These are phyloP conservation scores for Acanthamoeba lenticulata DNA, from an alignment of 208 protist genomes.

Conservation along the genomic window DNA sequence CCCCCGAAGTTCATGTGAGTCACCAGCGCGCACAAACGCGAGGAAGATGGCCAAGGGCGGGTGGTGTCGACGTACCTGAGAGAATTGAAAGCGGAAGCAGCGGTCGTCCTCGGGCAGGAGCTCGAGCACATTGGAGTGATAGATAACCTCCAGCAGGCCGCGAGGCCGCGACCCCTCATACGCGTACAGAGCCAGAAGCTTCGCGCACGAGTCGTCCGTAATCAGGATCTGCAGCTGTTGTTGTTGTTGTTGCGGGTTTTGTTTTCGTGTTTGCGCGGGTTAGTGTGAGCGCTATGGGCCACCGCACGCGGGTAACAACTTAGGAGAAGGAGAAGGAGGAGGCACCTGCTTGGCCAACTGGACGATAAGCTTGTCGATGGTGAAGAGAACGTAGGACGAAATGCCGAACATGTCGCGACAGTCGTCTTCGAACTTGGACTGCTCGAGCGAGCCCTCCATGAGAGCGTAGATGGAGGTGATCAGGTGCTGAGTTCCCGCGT, in stretches of 20 bases:
- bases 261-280: constrained; percentile 1
- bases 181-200: constrained; percentile 70
- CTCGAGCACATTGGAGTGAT: constrained; percentile 71
- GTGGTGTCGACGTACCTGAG: neutral
- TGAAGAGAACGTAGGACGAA: constrained; percentile 75
- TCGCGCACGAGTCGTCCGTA: constrained; percentile 67
- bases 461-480: constrained; percentile 51
- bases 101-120: constrained; percentile 68
- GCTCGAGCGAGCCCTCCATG: constrained; percentile 44
- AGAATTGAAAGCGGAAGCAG: neutral
- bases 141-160: constrained; percentile 65
- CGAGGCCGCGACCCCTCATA: constrained; percentile 22
- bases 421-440: constrained; percentile 74
- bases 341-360: constrained; percentile 73
- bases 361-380: constrained; percentile 76
- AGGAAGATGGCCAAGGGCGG: no score
- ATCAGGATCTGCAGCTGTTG: constrained; percentile 69
- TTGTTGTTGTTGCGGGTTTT: neutral
- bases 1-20: neutral
- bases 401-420: constrained; percentile 77
- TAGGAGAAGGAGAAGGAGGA: no score
- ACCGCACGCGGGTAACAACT: no score
- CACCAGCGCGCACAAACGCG: neutral
- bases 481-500: neutral
- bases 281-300: no score